Percentiles rank a stretch among this genome's conserved stretches.
phyloP scores from a whole-genome alignment of 805 yeast genomes.

The Pichia heedii region DNA sequence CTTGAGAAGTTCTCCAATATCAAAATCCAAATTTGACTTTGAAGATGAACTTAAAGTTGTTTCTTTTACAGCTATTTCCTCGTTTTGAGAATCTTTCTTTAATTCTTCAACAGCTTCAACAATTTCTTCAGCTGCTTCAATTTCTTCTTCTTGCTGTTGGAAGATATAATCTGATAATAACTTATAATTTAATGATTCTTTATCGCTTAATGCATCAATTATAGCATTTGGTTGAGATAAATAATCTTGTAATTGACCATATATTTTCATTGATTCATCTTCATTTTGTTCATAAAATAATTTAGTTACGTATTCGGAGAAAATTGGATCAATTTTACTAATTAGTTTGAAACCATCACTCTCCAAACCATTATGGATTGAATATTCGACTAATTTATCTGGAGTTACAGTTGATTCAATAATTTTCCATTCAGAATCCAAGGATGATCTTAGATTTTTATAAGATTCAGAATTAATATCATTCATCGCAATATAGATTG shows the following conservation, averaged over 20 bases:
- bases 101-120: not conserved
- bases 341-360: conserved; percentile 19
- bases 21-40: too few relatives aligned
- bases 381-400: conserved; percentile 18
- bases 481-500: conserved; percentile 19
- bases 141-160: not conserved
- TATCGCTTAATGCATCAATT: conserved; percentile 16
- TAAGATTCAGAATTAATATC: conserved; percentile 14
- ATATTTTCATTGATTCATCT: conserved; percentile 12
- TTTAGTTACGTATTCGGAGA: conserved; percentile 11
- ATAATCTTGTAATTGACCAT: conserved; percentile 15
- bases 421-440: conserved; percentile 16
- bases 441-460: conserved; percentile 9
- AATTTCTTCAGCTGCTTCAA: not conserved
- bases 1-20: conserved; percentile 8
- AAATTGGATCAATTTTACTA: conserved; percentile 17
- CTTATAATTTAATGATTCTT: conserved; percentile 17
- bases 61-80: not conserved
- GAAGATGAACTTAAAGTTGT: not conserved
- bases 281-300: conserved; percentile 8
- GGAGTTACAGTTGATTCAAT: conserved; percentile 15
- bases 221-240: conserved; percentile 16
- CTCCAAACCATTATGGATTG: conserved; percentile 17
- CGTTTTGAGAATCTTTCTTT: not conserved
- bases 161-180: conserved; percentile 11